Percentiles rank a stretch among this genome's conserved stretches.
Evolutionary conservation across 2,329 filamentous ascomycete genomes (phyloP).

Genomic region (Metarhizium humberi): DNA sequence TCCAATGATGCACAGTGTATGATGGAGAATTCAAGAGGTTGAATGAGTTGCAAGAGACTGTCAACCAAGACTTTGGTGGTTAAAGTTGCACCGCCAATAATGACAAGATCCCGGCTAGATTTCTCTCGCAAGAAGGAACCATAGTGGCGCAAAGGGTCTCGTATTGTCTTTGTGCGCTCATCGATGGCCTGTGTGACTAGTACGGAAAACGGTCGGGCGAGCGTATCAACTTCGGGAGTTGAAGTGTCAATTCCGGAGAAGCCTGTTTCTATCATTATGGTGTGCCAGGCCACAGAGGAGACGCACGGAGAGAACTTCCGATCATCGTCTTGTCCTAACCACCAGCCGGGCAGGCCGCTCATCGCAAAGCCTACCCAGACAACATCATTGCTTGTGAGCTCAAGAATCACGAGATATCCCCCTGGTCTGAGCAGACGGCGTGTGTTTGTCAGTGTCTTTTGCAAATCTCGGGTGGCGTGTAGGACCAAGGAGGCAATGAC

Average conservation of each 20-base stretch:
- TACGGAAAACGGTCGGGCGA: not conserved
- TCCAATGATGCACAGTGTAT: not conserved
- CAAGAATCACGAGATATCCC: slow-evolving; percentile 4
- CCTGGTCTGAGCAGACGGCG: slow-evolving; percentile 7
- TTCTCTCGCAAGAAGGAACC: not conserved
- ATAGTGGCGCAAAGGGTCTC: not conserved
- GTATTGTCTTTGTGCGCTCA: not conserved
- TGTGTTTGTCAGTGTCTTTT: slow-evolving; percentile 11
- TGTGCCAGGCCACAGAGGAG: not conserved
- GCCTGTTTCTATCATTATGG: not conserved
- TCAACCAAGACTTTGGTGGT: not conserved
- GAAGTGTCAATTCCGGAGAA: slow-evolving; percentile 5
- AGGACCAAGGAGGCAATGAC: slow-evolving; percentile 28
- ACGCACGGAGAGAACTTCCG: not conserved
- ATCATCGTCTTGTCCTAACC: slow-evolving; percentile 1
- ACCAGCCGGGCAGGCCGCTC: slow-evolving; percentile 1
- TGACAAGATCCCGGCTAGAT: not conserved
- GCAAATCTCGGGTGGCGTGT: slow-evolving; percentile 23
- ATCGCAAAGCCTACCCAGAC: slow-evolving; percentile 2
- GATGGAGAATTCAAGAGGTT: not conserved
- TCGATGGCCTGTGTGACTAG: slow-evolving; percentile 2
- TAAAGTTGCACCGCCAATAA: not conserved
- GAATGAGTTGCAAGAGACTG: not conserved
- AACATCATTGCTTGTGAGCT: not conserved
- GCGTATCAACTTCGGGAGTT: not conserved